Conservation (phyloP, 805 yeast species). For the Ogataea pilisensis region DNA sequence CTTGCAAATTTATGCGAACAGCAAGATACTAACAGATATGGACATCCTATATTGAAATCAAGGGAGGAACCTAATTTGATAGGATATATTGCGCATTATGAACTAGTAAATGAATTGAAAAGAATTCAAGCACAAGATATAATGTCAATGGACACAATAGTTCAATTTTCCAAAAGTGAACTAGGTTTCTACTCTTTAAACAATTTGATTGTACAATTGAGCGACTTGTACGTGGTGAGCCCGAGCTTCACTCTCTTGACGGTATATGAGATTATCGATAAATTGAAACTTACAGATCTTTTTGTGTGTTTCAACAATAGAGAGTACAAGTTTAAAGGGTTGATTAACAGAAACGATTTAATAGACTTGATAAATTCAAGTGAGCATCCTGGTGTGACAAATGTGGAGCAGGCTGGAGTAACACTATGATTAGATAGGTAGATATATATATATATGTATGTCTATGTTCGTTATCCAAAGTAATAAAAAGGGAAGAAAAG, state of each 20-base stretch:
- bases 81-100: conserved; percentile 41
- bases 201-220: conserved; percentile 9
- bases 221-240: conserved; percentile 27
- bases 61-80: conserved; percentile 30
- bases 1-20: conserved; percentile 21
- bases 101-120: conserved; percentile 29
- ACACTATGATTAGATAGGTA: too few species aligned
- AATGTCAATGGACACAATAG: conserved; percentile 14
- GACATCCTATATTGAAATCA: conserved; percentile 42
- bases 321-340: conserved; percentile 31
- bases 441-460: too few species aligned
- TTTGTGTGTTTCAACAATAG: conserved; percentile 28
- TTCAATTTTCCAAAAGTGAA: conserved; percentile 12
- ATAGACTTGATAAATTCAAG: conserved; percentile 12
- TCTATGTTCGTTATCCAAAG: too few species aligned
- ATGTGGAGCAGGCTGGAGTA: too few species aligned
- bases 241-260: conserved; percentile 31
- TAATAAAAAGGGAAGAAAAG: background rate
- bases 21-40: conserved; percentile 24
- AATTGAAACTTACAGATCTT: conserved; percentile 31
- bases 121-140: conserved; percentile 8
- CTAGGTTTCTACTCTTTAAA: conserved; percentile 15
- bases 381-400: too few species aligned
- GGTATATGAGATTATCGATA: conserved; percentile 35
- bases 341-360: conserved; percentile 33